phyloP scores from a whole-genome alignment of 208 protist genomes.

The Acanthamoeba lenticulata region DNA sequence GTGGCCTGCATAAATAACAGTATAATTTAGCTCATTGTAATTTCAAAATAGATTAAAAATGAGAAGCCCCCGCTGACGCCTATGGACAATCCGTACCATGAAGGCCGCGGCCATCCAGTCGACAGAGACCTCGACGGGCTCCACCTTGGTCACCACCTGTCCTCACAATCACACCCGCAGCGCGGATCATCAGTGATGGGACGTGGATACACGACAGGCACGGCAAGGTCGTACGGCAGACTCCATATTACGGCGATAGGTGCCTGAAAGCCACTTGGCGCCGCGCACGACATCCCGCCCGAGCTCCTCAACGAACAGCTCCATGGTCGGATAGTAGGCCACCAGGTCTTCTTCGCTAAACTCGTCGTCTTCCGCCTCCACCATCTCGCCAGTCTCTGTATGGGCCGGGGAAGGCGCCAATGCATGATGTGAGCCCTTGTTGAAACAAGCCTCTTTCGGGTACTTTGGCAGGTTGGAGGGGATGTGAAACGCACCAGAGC shows the following conservation, averaged over 20 bases:
- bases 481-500: background rate
- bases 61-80: no score
- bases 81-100: no score
- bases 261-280: background rate
- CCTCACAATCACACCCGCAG: background rate
- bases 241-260: background rate
- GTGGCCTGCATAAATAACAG: no score
- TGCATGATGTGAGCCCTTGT: background rate
- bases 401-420: background rate
- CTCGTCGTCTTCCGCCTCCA: background rate
- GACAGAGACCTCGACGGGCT: background rate
- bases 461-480: background rate
- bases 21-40: background rate
- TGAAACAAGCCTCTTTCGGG: background rate
- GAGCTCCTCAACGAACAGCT: background rate
- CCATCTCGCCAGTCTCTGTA: constrained; percentile 2
- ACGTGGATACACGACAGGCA: background rate
- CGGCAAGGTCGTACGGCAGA: background rate
- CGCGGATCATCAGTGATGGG: background rate
- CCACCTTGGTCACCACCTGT: background rate
- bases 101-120: background rate
- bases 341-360: background rate
- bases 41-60: background rate
- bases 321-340: background rate
- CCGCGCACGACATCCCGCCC: background rate